Evolutionary conservation across 805 yeast species (phyloP).

Genomic region (Candida ovalis): DNA sequence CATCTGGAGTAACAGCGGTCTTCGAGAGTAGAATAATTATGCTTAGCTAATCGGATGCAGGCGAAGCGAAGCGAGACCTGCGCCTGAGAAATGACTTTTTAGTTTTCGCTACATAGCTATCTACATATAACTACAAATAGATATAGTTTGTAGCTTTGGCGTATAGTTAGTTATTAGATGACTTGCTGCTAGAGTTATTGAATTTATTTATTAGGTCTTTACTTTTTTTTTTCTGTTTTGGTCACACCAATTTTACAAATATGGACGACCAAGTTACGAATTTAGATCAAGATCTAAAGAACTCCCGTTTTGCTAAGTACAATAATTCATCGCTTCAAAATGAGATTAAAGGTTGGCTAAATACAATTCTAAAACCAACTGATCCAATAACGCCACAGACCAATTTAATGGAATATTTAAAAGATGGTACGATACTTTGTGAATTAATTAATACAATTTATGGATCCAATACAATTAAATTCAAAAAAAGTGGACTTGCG

Average conservation of each 20-base stretch:
- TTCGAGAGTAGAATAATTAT: too few relatives aligned
- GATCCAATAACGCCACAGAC: constrained; percentile 11
- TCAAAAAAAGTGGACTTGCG: constrained; percentile 66
- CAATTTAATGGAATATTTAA: constrained; percentile 53
- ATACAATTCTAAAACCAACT: constrained; percentile 30
- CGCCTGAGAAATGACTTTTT: too few relatives aligned
- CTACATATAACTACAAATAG: too few relatives aligned
- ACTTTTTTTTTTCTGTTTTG: too few relatives aligned
- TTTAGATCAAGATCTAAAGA: constrained; percentile 57
- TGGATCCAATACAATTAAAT: constrained; percentile 38
- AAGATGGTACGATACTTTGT: constrained; percentile 60
- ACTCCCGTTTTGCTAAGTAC: constrained; percentile 52
- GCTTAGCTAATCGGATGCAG: background rate
- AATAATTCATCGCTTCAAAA: constrained; percentile 28
- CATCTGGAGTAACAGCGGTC: background rate
- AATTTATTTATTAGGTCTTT: background rate
- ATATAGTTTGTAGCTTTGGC: too few relatives aligned
- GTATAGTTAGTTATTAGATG: too few relatives aligned
- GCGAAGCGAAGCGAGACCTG: background rate
- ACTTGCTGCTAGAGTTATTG: too few relatives aligned
- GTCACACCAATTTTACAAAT: background rate
- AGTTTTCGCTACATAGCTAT: too few relatives aligned
- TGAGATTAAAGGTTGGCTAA: constrained; percentile 52
- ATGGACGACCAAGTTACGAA: constrained; percentile 36
- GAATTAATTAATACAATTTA: constrained; percentile 39